A percentile compares a stretch with the other conserved stretches of the same genome.
Conservation (phyloP, 2,329 filamentous ascomycete species). For the Cladophialophora psammophila region DNA sequence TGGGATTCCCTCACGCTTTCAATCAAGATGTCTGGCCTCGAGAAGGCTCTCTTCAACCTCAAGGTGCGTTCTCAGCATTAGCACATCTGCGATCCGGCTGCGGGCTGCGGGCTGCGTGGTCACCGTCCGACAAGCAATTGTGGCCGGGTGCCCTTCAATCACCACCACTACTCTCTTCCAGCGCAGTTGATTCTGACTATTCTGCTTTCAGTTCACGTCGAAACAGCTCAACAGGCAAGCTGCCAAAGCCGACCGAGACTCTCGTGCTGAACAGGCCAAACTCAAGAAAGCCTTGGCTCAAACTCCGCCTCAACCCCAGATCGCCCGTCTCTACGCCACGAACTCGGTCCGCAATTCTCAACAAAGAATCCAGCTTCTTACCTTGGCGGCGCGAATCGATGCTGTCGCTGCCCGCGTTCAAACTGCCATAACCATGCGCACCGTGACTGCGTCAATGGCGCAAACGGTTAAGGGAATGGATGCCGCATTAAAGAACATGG, state of each 20-base stretch:
- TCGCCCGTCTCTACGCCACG: slow-evolving; percentile 57
- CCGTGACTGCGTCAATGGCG: slow-evolving; percentile 54
- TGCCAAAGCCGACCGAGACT: slow-evolving; percentile 54
- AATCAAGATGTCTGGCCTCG: slow-evolving; percentile 40
- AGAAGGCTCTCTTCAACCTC: slow-evolving; percentile 46
- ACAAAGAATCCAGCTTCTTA: slow-evolving; percentile 54
- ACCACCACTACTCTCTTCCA: neutral
- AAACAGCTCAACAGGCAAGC: slow-evolving; percentile 59
- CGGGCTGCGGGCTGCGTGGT: neutral
- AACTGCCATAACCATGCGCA: slow-evolving; percentile 56
- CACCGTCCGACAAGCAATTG: neutral
- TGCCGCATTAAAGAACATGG: slow-evolving; percentile 54
- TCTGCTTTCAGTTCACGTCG: slow-evolving; percentile 50
- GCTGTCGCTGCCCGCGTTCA: slow-evolving; percentile 59
- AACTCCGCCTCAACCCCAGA: slow-evolving; percentile 54
- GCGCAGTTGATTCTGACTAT: slow-evolving; percentile 11
- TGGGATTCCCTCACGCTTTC: neutral
- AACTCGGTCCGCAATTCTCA: slow-evolving; percentile 57
- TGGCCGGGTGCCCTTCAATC: neutral
- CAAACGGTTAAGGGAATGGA: slow-evolving; percentile 55
- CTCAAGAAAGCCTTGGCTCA: slow-evolving; percentile 58
- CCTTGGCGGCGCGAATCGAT: slow-evolving; percentile 56
- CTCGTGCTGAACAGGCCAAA: slow-evolving; percentile 57
- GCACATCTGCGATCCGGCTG: too few species aligned
- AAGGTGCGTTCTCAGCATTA: slow-evolving; percentile 40